phyloP scores from a whole-genome alignment of 305 asterid genomes.

The Solanum hybrid region DNA sequence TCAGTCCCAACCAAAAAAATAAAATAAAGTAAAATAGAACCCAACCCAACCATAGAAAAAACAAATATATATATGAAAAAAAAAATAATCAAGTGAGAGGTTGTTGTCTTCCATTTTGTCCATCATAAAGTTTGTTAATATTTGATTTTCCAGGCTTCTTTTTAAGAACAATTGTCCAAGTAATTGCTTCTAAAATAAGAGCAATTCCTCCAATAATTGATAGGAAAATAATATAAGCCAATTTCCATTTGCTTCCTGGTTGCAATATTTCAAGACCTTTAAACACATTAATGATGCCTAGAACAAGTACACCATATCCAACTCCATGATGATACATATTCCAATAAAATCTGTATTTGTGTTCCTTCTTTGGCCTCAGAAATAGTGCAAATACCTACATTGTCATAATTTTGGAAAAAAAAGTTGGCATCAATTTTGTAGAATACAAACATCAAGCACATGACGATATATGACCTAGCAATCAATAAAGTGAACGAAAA shows the following conservation, averaged over 20 bases:
- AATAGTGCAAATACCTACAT: constrained; percentile 14
- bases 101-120: constrained; percentile 11
- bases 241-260: constrained; percentile 2
- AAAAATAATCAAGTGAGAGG: background rate
- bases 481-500: background rate
- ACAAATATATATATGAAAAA: background rate
- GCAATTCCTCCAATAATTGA: constrained; percentile 15
- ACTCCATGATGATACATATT: constrained; percentile 16
- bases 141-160: constrained; percentile 10
- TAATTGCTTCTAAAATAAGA: constrained; percentile 13
- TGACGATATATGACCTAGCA: background rate
- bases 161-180: constrained; percentile 9
- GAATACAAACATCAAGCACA: background rate
- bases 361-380: constrained; percentile 21
- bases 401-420: background rate
- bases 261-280: constrained; percentile 13
- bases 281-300: constrained; percentile 20
- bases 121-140: constrained; percentile 6
- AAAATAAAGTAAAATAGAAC: background rate
- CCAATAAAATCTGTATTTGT: constrained; percentile 19
- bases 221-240: constrained; percentile 1
- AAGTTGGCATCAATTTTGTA: background rate
- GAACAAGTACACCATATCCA: constrained; percentile 18
- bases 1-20: background rate
- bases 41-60: background rate